Conservation (phyloP, 352 stramenopile species). For the Elongisporangium undulatum region DNA sequence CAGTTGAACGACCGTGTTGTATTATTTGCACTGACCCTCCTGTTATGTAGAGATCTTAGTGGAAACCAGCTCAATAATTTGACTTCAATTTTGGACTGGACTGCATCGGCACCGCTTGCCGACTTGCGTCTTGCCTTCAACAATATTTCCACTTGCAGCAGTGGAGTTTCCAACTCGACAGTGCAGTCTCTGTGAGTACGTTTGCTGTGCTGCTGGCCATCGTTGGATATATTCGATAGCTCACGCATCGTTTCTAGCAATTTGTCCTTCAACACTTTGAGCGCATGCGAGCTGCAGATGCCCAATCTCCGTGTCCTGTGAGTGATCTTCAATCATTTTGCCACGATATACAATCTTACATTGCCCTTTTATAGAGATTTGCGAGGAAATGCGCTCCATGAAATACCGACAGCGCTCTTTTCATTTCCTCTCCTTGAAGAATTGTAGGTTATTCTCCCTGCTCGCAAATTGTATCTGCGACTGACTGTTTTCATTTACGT, state of each 20-base stretch:
- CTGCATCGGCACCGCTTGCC: constrained; percentile 1
- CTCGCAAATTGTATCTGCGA: neutral
- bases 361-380: constrained; percentile 10
- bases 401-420: constrained; percentile 6
- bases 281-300: constrained; percentile 8
- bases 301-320: constrained; percentile 14
- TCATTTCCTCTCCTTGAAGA: constrained; percentile 10
- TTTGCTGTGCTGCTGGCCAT: neutral
- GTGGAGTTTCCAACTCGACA: constrained; percentile 2
- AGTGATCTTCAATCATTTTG: too few species aligned
- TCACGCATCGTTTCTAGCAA: constrained; percentile 5
- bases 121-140: constrained; percentile 17
- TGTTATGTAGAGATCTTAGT: constrained; percentile 10
- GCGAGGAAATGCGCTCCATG: constrained; percentile 9
- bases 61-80: constrained; percentile 14
- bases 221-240: neutral
- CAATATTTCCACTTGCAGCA: constrained; percentile 10
- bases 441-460: constrained; percentile 9
- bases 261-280: constrained; percentile 17
- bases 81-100: constrained; percentile 5
- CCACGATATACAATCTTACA: neutral
- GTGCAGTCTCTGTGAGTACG: constrained; percentile 10
- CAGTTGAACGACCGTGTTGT: neutral
- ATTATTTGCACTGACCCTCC: neutral
- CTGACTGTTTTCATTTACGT: neutral